Evolutionary conservation across 768 basidiomycete species (phyloP), one percentile per base, ranked within the genome.

Genomic region (Termitomyces sp.): DNA sequence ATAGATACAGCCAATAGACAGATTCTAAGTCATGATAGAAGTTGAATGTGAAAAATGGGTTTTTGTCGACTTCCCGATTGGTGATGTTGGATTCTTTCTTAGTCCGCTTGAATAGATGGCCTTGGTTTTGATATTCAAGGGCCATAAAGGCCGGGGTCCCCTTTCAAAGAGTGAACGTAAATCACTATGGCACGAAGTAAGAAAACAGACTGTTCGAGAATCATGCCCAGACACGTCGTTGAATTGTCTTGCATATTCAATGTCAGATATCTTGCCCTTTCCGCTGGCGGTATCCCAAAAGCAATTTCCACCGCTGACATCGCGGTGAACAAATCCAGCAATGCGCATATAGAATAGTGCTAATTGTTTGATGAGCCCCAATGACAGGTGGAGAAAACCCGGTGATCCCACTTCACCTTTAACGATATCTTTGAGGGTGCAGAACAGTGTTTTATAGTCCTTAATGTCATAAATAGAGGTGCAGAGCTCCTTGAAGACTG

Each of bases 11-110:
- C 57, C 45, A 58, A 15, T 38, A 49, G 2, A 28, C 45, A 0
- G 46, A 58, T 32, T 58, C 57, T 5, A 57, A 1, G 13, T 49
- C 57, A 39, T 57, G 57, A 28, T 48, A 57, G 46, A 48, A 57
- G 20, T 49, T 57, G 20, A 49, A 57, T 4, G 7, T 36, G 35
- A 57, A 46, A 18, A 40, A 9, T 40, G 15, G 15, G 11, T 28
- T 6, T 9, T 11, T 22, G 13, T 22, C 15, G 13, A 20, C 8
- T 15, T 18, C 4, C 4, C 28, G 2, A 28, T 28, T 28, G 2
- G 28, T 4, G 28, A 28, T 28, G 28, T 2, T 28, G n/a, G n/a
- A n/a, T n/a, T n/a, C n/a, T 28, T 28, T 4, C 28, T 28, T 4
- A 28, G 28, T 2, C 28, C 28, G 4, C 28, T 2, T 28, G 28